A percentile compares a stretch with the other conserved stretches of the same genome.
Conservation (phyloP, 192 early-diverging fungal species). For the Coemansia erecta region DNA sequence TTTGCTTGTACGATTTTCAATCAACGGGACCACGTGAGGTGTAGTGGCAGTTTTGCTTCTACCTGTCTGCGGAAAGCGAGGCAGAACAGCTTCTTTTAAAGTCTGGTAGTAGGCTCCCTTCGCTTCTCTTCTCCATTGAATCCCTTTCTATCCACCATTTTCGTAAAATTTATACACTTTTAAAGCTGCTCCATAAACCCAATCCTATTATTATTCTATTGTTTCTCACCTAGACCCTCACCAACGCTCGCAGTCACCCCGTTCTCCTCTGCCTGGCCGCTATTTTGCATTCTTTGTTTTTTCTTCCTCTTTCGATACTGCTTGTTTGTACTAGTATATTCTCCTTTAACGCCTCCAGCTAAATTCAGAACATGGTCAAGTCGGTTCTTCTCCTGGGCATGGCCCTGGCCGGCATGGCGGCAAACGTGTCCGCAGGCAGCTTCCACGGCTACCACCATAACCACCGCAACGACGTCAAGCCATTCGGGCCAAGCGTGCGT, state of each 20-base stretch:
- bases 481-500: constrained; percentile 33
- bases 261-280: neutral
- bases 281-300: neutral
- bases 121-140: no score
- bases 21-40: neutral
- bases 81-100: no score
- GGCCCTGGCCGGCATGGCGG: constrained; percentile 21
- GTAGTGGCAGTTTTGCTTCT: neutral
- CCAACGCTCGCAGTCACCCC: no score
- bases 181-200: no score
- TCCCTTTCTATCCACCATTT: no score
- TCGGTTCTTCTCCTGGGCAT: constrained; percentile 39
- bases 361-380: constrained; percentile 32
- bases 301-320: neutral
- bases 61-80: no score
- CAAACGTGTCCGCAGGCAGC: constrained; percentile 27
- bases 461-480: constrained; percentile 34
- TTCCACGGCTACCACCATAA: constrained; percentile 47
- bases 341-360: neutral
- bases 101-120: no score
- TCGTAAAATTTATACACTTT: no score
- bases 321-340: neutral
- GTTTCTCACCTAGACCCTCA: no score
- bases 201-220: no score
- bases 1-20: neutral